Evolutionary conservation across 2,329 filamentous ascomycete species (phyloP).

Genomic region (Knufia petricola): DNA sequence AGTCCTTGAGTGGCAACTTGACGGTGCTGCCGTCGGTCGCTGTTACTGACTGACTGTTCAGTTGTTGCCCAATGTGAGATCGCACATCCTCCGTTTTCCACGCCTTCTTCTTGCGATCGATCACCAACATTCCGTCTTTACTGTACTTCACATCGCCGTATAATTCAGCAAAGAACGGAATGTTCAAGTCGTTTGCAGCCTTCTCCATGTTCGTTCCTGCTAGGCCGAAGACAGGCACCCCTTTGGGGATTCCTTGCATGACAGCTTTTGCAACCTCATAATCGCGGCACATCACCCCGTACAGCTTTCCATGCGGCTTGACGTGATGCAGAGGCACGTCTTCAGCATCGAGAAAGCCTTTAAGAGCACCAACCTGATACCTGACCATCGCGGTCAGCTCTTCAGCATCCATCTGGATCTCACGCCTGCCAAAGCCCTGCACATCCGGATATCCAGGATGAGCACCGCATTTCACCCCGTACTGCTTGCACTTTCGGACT

Average conservation of each 20-base stretch:
- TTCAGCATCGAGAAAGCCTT: constrained; percentile 50
- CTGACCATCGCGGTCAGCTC: constrained; percentile 49
- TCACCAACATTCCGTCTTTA: constrained; percentile 41
- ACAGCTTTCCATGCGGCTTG: constrained; percentile 53
- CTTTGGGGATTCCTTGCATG: constrained; percentile 43
- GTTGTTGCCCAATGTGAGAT: constrained; percentile 34
- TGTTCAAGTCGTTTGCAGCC: constrained; percentile 42
- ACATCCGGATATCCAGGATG: constrained; percentile 55
- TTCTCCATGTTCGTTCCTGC: constrained; percentile 47
- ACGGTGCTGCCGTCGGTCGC: constrained; percentile 34
- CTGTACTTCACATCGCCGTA: constrained; percentile 50
- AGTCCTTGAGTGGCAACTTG: constrained; percentile 32
- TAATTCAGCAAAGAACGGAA: constrained; percentile 46
- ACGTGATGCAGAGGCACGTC: constrained; percentile 50
- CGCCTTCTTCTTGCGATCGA: constrained; percentile 50
- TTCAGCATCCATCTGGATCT: constrained; percentile 49
- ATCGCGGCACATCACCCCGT: constrained; percentile 47
- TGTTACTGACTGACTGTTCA: constrained; percentile 34
- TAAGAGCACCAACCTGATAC: constrained; percentile 56
- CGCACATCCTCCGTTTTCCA: constrained; percentile 33
- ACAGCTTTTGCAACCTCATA: constrained; percentile 44
- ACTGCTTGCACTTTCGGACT: constrained; percentile 47
- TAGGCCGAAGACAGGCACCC: constrained; percentile 45
- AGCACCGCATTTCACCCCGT: constrained; percentile 49
- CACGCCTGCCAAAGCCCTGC: constrained; percentile 53